phyloP scores from a whole-genome alignment of 1,284 basidiomycete species.

The Coriolopsis trogii region DNA sequence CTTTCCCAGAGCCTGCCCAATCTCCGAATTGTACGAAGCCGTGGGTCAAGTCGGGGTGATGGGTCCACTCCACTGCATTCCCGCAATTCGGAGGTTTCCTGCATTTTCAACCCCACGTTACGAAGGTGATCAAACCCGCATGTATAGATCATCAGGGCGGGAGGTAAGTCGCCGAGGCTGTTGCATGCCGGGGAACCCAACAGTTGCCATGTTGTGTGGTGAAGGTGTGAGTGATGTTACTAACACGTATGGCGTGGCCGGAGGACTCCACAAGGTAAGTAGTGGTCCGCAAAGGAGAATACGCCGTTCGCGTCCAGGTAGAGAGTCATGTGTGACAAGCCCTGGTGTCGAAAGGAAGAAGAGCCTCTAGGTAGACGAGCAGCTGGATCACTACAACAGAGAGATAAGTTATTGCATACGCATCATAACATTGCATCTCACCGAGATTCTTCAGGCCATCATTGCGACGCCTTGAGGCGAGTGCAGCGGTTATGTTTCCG shows the following conservation, averaged over 20 bases:
- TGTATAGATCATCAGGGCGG: constrained; percentile 15
- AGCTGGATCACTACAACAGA: constrained; percentile 2
- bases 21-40: constrained; percentile 7
- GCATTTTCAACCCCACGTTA: constrained; percentile 35
- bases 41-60: constrained; percentile 6
- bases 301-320: constrained; percentile 12
- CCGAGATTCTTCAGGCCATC: constrained; percentile 6
- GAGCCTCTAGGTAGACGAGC: constrained; percentile 12
- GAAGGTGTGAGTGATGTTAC: background rate
- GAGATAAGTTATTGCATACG: background rate
- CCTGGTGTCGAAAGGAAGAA: constrained; percentile 15
- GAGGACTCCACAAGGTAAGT: constrained; percentile 10
- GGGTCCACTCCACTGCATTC: constrained; percentile 2
- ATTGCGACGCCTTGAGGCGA: constrained; percentile 25
- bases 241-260: constrained; percentile 6
- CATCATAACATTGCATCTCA: background rate
- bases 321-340: constrained; percentile 11
- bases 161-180: background rate
- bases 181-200: constrained; percentile 19
- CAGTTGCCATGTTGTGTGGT: background rate
- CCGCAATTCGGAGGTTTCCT: constrained; percentile 26
- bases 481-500: constrained; percentile 33
- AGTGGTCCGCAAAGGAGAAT: constrained; percentile 10
- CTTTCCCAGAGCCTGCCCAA: no score
- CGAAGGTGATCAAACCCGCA: constrained; percentile 36